These are phyloP conservation scores for Forsythia viridissima DNA, from an alignment of 257 asterid species.

Conservation along the genomic window DNA sequence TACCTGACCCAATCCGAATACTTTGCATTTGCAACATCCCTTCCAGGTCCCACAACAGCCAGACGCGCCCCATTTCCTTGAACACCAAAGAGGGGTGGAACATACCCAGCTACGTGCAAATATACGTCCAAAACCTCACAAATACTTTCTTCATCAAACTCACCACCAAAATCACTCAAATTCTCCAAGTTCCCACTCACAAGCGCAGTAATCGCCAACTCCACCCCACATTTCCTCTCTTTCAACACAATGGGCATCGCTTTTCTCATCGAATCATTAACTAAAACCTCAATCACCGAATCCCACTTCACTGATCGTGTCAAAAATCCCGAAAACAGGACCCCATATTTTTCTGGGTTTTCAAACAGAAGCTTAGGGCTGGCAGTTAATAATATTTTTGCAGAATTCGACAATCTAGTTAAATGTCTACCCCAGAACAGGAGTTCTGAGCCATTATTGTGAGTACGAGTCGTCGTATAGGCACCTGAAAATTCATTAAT, in stretches of 20 bases:
- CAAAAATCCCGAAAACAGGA: conserved; percentile 28
- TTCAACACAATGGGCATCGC: conserved; percentile 50
- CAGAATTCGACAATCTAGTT: conserved; percentile 66
- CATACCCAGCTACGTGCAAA: conserved; percentile 67
- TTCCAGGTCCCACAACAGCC: conserved; percentile 83
- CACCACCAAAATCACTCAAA: conserved; percentile 28
- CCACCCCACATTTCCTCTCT: conserved; percentile 56
- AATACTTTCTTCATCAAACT: conserved; percentile 44
- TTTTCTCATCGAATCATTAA: conserved; percentile 63
- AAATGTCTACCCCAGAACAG: conserved; percentile 86
- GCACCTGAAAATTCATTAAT: conserved; percentile 59
- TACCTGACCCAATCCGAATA: conserved; percentile 93
- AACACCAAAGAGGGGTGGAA: conserved; percentile 63
- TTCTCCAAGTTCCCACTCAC: conserved; percentile 63
- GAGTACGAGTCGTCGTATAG: conserved; percentile 94
- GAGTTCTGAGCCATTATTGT: conserved; percentile 57
- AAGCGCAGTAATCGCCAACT: conserved; percentile 68
- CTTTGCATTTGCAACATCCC: conserved; percentile 80
- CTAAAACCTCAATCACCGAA: conserved; percentile 51
- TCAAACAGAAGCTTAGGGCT: conserved; percentile 54
- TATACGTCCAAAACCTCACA: conserved; percentile 62
- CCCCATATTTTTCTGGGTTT: conserved; percentile 16
- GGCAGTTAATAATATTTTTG: conserved; percentile 45
- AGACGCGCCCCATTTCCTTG: conserved; percentile 55
- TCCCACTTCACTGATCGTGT: conserved; percentile 47